A percentile compares a stretch with the other conserved stretches of the same genome.
Conservation (phyloP, 352 stramenopile species). For the Pythium aquatile region DNA sequence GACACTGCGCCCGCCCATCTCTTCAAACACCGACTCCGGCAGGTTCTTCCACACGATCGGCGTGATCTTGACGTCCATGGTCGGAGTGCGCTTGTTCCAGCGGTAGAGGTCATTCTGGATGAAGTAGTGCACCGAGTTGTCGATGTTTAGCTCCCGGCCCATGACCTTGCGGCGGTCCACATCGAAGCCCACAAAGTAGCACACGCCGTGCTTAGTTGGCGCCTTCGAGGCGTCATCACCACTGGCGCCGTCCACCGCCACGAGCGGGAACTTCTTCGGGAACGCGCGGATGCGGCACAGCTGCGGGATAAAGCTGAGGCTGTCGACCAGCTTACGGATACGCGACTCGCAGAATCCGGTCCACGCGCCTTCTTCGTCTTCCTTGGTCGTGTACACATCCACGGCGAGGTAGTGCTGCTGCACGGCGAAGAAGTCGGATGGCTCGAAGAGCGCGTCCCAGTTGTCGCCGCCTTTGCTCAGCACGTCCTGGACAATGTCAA, state of each 20-base stretch:
- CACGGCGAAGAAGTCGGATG: conserved; percentile 86
- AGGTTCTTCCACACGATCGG: conserved; percentile 84
- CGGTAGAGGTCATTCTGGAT: conserved; percentile 88
- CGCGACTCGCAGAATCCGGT: conserved; percentile 93
- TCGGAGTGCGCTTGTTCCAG: conserved; percentile 85
- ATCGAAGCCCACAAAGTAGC: conserved; percentile 87
- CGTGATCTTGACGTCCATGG: conserved; percentile 88
- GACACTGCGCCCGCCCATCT: conserved; percentile 67
- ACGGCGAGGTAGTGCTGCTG: conserved; percentile 91
- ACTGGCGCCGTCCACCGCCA: conserved; percentile 39
- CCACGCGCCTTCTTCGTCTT: conserved; percentile 92
- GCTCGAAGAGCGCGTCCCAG: conserved; percentile 78
- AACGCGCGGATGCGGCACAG: conserved; percentile 81
- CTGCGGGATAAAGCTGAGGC: conserved; percentile 76
- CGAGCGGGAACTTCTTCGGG: conserved; percentile 84
- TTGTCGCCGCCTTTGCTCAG: conserved; percentile 78
- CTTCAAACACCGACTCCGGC: conserved; percentile 82
- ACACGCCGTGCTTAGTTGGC: conserved; percentile 62
- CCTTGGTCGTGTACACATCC: conserved; percentile 87
- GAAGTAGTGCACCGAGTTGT: conserved; percentile 87
- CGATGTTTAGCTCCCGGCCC: conserved; percentile 79
- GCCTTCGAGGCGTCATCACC: conserved; percentile 26
- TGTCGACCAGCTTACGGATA: conserved; percentile 90
- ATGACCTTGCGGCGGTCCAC: conserved; percentile 77
- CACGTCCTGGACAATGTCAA: conserved; percentile 82